Evolutionary conservation across 257 asterid species (phyloP), one percentile per base, ranked within the genome.

Genomic region (Perilla frutescens): DNA sequence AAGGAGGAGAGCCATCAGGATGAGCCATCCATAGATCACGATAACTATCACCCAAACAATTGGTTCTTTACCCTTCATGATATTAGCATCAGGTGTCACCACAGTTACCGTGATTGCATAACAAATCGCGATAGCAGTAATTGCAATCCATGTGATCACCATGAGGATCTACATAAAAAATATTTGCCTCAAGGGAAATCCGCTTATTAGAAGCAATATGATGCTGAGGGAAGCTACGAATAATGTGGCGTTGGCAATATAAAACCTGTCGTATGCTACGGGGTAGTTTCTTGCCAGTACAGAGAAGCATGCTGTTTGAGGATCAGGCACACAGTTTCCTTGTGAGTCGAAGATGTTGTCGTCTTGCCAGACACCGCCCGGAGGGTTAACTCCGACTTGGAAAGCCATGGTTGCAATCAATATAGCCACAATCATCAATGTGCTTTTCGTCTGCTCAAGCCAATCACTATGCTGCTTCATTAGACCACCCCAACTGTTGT

Each of bases 321-420:
- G 53, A 12, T 47, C 0, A n/a, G n/a, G n/a, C n/a, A n/a, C n/a
- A n/a, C n/a, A n/a, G n/a, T n/a, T n/a, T n/a, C n/a, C n/a, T n/a
- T n/a, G n/a, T n/a, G n/a, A n/a, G 10, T 43, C 57, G 0, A 14
- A 9, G 9, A 14, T 9, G 53, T 47, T 47, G 53, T 47, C 53
- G 6, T 75, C 83, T 15, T 80, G 83, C 85, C 83, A 77, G 7
- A 75, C 75, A 0, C 76, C 83, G 1, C 78, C 50, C 0, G 85
- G 80, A 10, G 83, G 87, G 78, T 62, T 80, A 8, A 76, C 49
- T 39, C 76, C 79, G 0, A 72, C 70, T 36, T 80, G 83, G 48
- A 77, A 80, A 1, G 81, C 77, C 85, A 83, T 80, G 7, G 76
- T 75, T 10, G 83, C 83, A 1, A 77, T 57, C 1, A 80, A 73